Conservation (phyloP, 2,329 filamentous ascomycete species). For the Cytospora piceicola region DNA sequence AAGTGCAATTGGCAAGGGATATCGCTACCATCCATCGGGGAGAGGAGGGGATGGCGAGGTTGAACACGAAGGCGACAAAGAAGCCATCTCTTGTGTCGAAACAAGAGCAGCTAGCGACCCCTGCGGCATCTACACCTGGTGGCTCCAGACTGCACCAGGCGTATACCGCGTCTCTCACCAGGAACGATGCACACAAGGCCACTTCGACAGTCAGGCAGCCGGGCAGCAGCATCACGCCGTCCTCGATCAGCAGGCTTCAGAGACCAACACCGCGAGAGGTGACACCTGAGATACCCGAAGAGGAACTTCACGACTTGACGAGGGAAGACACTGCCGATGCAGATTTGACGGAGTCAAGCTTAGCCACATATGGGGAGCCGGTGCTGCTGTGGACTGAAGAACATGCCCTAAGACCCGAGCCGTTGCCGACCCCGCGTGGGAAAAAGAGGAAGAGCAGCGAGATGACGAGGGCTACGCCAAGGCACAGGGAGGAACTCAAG, state of each 20-base stretch:
- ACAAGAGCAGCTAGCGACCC: conserved; percentile 48
- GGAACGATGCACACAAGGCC: conserved; percentile 27
- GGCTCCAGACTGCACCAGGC: conserved; percentile 41
- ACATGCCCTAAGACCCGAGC: conserved; percentile 45
- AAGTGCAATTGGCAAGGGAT: not conserved
- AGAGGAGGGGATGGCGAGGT: conserved; percentile 49
- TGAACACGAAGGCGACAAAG: conserved; percentile 50
- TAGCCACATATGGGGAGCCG: conserved; percentile 43
- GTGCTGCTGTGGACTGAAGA: conserved; percentile 50
- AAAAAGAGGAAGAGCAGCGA: conserved; percentile 60
- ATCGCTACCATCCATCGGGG: conserved; percentile 35
- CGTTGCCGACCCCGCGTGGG: conserved; percentile 42
- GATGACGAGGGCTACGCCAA: conserved; percentile 42
- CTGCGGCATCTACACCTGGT: conserved; percentile 41
- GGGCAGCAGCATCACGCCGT: conserved; percentile 31
- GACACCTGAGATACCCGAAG: conserved; percentile 39
- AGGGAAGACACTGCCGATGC: conserved; percentile 37
- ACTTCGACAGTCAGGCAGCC: conserved; percentile 26
- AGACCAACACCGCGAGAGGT: conserved; percentile 29
- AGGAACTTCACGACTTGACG: conserved; percentile 46
- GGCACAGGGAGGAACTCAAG: conserved; percentile 33
- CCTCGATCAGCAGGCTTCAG: conserved; percentile 16
- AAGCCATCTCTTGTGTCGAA: conserved; percentile 50
- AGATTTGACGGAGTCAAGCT: conserved; percentile 32
- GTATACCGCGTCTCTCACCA: conserved; percentile 42